These are phyloP conservation scores for Diaporthe nobilis DNA, from an alignment of 2,329 filamentous ascomycete genomes.

Conservation along the genomic window DNA sequence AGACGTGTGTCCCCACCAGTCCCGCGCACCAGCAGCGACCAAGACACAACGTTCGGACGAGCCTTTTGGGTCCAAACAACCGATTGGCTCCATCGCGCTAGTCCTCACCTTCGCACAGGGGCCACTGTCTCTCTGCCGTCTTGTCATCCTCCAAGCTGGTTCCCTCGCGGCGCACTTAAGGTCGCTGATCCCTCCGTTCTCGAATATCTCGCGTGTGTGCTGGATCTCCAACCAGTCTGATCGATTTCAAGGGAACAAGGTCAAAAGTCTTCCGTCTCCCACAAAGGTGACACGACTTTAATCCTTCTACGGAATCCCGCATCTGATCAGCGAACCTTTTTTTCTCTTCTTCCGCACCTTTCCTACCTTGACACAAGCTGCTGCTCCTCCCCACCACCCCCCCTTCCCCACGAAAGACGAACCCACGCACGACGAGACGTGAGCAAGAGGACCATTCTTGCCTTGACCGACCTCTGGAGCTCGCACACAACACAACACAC, in stretches of 20 bases:
- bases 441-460: constrained; percentile 43
- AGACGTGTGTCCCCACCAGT: constrained; percentile 55
- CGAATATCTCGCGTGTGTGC: constrained; percentile 50
- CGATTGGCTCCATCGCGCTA: constrained; percentile 56
- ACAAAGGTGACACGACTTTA: constrained; percentile 57
- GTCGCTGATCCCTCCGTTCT: constrained; percentile 45
- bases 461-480: constrained; percentile 41
- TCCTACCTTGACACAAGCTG: constrained; percentile 36
- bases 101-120: constrained; percentile 47
- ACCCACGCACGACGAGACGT: constrained; percentile 43
- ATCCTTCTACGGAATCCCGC: constrained; percentile 61
- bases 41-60: constrained; percentile 59
- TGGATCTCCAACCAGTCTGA: constrained; percentile 51
- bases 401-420: constrained; percentile 38
- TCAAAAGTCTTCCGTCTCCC: constrained; percentile 46
- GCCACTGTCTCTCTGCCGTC: constrained; percentile 42
- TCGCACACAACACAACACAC: constrained; percentile 37
- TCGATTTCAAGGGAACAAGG: constrained; percentile 30
- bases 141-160: constrained; percentile 37
- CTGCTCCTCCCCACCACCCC: not conserved
- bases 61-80: constrained; percentile 54
- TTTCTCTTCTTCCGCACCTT: constrained; percentile 30
- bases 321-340: constrained; percentile 65
- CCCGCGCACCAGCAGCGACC: constrained; percentile 58
- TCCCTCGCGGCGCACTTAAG: constrained; percentile 41